phyloP scores from a whole-genome alignment of 2,329 filamentous ascomycete genomes.

The Coleophoma cylindrospora region DNA sequence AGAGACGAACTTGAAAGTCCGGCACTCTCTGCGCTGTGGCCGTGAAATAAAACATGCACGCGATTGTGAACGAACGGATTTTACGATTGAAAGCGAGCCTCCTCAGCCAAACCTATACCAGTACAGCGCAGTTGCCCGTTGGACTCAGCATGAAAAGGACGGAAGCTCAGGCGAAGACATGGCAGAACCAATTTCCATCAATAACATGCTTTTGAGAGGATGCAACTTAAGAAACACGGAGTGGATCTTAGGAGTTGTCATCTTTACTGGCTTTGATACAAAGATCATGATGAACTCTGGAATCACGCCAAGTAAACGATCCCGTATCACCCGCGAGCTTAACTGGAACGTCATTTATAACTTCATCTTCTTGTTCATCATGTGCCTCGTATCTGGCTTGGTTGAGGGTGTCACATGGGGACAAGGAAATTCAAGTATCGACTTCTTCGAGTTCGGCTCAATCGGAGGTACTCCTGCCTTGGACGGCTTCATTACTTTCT shows the following conservation, averaged over 20 bases:
- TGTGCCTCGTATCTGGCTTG: conserved; percentile 84
- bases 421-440: conserved; percentile 66
- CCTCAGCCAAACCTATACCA: conserved; percentile 94
- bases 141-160: conserved; percentile 70
- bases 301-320: conserved; percentile 88
- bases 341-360: conserved; percentile 99
- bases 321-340: conserved; percentile 84
- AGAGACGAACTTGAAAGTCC: conserved; percentile 95
- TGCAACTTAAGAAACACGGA: conserved; percentile 94
- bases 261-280: conserved; percentile 93
- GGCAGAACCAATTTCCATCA: conserved; percentile 90
- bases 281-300: conserved; percentile 99
- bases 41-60: conserved; percentile 79
- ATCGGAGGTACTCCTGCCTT: conserved; percentile 70
- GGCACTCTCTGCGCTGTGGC: conserved; percentile 83
- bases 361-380: conserved; percentile 80
- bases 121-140: conserved; percentile 85
- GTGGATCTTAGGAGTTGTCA: conserved; percentile 87
- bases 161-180: conserved; percentile 65
- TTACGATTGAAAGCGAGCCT: conserved; percentile 82
- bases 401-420: conserved; percentile 81
- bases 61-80: conserved; percentile 87
- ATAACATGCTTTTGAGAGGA: conserved; percentile 89
- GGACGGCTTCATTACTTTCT: conserved; percentile 94
- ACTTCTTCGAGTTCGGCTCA: conserved; percentile 81